Evolutionary conservation across 495 filamentous ascomycete species (phyloP), one percentile per base, ranked within the genome.

Genomic region (Clohesyomyces aquaticus): DNA sequence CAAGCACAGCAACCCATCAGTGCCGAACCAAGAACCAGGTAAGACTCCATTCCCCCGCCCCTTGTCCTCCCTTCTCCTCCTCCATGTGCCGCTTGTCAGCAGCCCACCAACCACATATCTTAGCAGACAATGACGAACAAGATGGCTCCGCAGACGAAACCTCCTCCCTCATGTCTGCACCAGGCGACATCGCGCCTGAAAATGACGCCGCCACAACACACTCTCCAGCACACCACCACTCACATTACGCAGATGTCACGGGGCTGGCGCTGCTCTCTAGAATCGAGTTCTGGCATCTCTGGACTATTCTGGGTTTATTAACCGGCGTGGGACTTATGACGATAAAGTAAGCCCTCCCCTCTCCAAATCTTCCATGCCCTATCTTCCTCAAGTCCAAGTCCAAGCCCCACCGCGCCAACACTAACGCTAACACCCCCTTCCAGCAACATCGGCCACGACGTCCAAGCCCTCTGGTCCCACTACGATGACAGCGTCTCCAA

Each of bases 281-380:
- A 48, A 64, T 87, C 54, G 90, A 96, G 52, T 98, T 98, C 75
- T 98, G 92, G 91, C 86, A 94, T 67, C 77, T 95, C 41, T 98
- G 91, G 73, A 68, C 83, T 52, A 84, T 95, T 38, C 88, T 98
- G 83, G 93, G 88, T 29, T 81, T 97, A 16, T 78, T 98, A 63
- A 91, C 91, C 19, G 94, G 94, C 43, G 89, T 96, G 71, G 94
- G 94, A 11, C 76, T 98, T 71, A 98, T 98, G 94, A 98, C 95
- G 2, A 98, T 98, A 74, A 98, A 98, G 91, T 96, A 78, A 76
- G 91, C 83, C 48, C n/a, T n/a, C n/a, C n/a, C n/a, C n/a, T n/a
- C n/a, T n/a, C n/a, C n/a, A n/a, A n/a, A n/a, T n/a, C n/a, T n/a
- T n/a, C n/a, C n/a, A n/a, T n/a, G n/a, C n/a, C n/a, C n/a, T n/a